Conservation (phyloP, 345 rosid species). For the Pseudoturritis turrita region DNA sequence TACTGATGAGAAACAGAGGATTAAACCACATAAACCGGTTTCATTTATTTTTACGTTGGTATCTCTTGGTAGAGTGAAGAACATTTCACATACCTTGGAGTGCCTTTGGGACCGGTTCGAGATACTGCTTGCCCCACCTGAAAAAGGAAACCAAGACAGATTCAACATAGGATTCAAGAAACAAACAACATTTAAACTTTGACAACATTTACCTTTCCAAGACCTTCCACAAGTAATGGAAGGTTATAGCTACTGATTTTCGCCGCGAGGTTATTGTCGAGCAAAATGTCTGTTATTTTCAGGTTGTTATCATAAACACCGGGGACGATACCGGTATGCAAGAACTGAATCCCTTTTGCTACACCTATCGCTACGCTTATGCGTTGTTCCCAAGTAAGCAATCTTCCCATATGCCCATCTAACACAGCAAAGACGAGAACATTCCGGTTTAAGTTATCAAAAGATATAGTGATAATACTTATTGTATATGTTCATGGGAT, state of each 20-base stretch:
- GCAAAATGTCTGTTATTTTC: slow-evolving; percentile 71
- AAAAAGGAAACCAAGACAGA: neutral
- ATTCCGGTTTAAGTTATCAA: neutral
- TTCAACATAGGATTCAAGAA: slow-evolving; percentile 15
- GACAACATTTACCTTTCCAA: slow-evolving; percentile 49
- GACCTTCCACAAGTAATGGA: slow-evolving; percentile 63
- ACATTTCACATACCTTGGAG: slow-evolving; percentile 42
- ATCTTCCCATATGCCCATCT: slow-evolving; percentile 44
- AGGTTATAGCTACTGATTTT: slow-evolving; percentile 87
- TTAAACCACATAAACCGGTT: neutral
- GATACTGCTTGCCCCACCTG: slow-evolving; percentile 54
- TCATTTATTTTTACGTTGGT: neutral
- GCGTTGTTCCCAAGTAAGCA: slow-evolving; percentile 77
- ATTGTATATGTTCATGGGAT: neutral
- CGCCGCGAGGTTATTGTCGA: slow-evolving; percentile 75
- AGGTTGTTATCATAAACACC: slow-evolving; percentile 76
- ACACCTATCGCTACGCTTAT: slow-evolving; percentile 80
- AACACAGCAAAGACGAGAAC: slow-evolving; percentile 16
- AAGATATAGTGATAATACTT: neutral
- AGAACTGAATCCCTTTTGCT: slow-evolving; percentile 82
- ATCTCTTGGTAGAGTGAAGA: neutral
- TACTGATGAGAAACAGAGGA: slow-evolving; percentile 37
- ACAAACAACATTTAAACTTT: neutral
- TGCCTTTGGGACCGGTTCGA: slow-evolving; percentile 42
- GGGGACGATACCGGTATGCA: slow-evolving; percentile 89